Evolutionary conservation across 2,329 filamentous ascomycete species (phyloP), one percentile per base, ranked within the genome.

Genomic region (Penicillium freii): DNA sequence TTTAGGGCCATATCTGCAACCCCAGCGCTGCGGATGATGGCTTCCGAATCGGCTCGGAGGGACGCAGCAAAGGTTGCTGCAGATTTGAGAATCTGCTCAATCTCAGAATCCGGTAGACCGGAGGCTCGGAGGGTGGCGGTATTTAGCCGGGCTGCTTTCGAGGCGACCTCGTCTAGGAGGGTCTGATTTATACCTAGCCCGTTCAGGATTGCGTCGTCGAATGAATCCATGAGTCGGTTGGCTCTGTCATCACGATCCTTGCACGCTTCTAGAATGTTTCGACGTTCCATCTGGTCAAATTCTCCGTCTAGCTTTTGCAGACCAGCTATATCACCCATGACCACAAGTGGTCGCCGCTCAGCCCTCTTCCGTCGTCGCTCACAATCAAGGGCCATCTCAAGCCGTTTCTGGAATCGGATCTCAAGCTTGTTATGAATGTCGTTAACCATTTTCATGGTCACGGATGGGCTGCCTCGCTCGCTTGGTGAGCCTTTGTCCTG

Each of bases 311-410:
- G 67, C 29, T 73, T 72, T 65, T 81, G 83, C 62, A 84, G 74
- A 43, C 78, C 77, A 5, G 72, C 67, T 21, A 80, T 79, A 62
- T 84, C 79, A 23, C 81, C 81, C 45, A 78, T 75, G 51, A 81
- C 78, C 25, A 82, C 81, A 33, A 79, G 75, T 23, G 78, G 81
- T 56, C 78, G 77, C 49, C 80, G 73, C 61, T 84, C 81, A 0
- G 82, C 80, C 62, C 78, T 80, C 69, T 84, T 84, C 51, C 82
- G 79, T 17, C 81, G 75, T 45, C 77, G 77, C 64, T 84, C 82
- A 40, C 81, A 78, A 60, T 84, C 82, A 19, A 82, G 68, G 6
- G 81, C 76, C 36, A 80, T 77, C 31, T 79, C 74, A 3, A 80
- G 75, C 13, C 81, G 74, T 57, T 79, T 79, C 17, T 78, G 78